Evolutionary conservation across 1,284 basidiomycete genomes (phyloP).

Genomic region (Moniliophthora roreri): DNA sequence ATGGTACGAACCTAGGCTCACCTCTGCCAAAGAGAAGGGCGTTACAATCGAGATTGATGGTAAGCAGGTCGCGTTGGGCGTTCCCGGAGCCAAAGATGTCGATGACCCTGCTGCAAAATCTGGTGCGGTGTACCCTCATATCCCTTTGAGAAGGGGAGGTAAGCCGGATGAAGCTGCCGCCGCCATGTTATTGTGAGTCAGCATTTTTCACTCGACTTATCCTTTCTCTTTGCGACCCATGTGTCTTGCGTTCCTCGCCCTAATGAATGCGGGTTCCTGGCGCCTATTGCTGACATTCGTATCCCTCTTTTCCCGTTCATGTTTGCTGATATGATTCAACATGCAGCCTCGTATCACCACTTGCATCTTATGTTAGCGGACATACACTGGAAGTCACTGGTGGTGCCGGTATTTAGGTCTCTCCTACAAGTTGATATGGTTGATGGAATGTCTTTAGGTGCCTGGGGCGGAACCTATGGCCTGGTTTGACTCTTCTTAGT

Average conservation of each 20-base stretch:
- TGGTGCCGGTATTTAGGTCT: conserved; percentile 61
- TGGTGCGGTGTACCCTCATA: conserved; percentile 44
- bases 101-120: conserved; percentile 27
- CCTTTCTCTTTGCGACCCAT: too few species aligned
- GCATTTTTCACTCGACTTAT: conserved; percentile 1
- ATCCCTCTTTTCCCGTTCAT: too few species aligned
- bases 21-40: conserved; percentile 76
- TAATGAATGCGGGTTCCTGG: too few species aligned
- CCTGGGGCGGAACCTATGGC: too few species aligned
- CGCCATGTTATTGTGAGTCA: conserved; percentile 67
- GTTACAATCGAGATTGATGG: conserved; percentile 78
- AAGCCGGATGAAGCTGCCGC: conserved; percentile 77
- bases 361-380: conserved; percentile 79
- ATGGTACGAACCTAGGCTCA: conserved; percentile 42
- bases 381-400: conserved; percentile 84
- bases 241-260: too few species aligned
- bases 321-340: conserved; percentile 14
- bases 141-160: conserved; percentile 78
- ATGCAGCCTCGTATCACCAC: conserved; percentile 68
- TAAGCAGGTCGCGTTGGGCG: conserved; percentile 81
- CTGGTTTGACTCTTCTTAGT: too few species aligned
- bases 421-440: neutral
- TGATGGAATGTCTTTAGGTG: neutral
- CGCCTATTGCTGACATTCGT: too few species aligned
- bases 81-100: conserved; percentile 54